phyloP scores from a whole-genome alignment of 1,284 basidiomycete species.

The Melampsora americana region DNA sequence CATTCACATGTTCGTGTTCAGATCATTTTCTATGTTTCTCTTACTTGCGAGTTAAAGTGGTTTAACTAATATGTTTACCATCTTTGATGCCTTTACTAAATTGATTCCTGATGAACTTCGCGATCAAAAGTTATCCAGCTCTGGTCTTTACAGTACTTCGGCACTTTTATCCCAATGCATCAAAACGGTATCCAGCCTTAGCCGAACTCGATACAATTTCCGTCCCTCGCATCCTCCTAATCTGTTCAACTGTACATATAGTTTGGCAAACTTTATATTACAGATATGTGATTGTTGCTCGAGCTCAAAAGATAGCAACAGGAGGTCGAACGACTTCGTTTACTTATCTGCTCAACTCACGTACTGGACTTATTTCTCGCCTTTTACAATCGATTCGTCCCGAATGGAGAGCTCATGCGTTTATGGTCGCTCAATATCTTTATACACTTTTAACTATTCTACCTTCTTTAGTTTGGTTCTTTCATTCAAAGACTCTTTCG shows the following conservation, averaged over 20 bases:
- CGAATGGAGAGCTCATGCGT: constrained; percentile 24
- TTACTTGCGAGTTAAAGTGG: constrained; percentile 41
- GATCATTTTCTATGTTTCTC: constrained; percentile 41
- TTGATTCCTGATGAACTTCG: neutral
- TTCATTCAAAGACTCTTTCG: constrained; percentile 50
- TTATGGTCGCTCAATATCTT: constrained; percentile 34
- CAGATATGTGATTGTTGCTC: constrained; percentile 50
- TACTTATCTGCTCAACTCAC: constrained; percentile 51
- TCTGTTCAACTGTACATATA: constrained; percentile 45
- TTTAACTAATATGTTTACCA: constrained; percentile 48
- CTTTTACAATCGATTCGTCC: neutral
- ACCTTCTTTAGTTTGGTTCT: constrained; percentile 49
- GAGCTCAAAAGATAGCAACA: constrained; percentile 51
- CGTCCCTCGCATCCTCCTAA: neutral
- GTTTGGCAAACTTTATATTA: constrained; percentile 52
- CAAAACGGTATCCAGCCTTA: constrained; percentile 27
- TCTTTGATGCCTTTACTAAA: constrained; percentile 23
- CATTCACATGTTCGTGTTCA: constrained; percentile 51
- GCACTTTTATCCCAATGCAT: constrained; percentile 43
- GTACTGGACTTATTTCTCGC: constrained; percentile 46
- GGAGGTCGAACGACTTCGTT: constrained; percentile 52
- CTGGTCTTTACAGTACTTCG: constrained; percentile 43
- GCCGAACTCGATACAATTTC: constrained; percentile 28
- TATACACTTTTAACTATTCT: constrained; percentile 52
- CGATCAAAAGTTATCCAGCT: constrained; percentile 32